A percentile compares a stretch with the other conserved stretches of the same genome.
These are phyloP conservation scores for Alternaria sp. DNA, from an alignment of 2,329 filamentous ascomycete species.

Conservation along the genomic window DNA sequence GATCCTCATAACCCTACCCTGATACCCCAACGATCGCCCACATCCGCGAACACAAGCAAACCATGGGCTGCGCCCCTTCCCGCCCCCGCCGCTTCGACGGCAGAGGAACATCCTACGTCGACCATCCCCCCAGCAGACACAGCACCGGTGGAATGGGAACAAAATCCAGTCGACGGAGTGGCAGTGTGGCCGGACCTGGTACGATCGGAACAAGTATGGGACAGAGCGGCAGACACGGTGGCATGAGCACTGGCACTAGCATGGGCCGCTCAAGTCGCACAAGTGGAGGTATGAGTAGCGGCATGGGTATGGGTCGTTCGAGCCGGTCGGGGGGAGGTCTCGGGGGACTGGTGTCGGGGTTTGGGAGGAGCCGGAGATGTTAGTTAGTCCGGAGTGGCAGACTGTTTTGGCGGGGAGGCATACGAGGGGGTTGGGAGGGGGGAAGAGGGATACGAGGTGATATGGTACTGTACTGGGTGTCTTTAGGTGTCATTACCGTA, in stretches of 20 bases:
- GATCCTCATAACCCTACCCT: too few relatives aligned
- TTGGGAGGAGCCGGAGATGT: slow-evolving; percentile 8
- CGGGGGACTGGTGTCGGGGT: background rate
- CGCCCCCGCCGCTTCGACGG: slow-evolving; percentile 15
- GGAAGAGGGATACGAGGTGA: too few relatives aligned
- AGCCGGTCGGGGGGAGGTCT: background rate
- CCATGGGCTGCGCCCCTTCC: slow-evolving; percentile 27
- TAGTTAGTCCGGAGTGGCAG: background rate
- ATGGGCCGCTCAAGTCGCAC: background rate
- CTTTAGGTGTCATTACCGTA: too few relatives aligned
- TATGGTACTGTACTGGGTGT: too few relatives aligned
- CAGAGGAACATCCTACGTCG: background rate
- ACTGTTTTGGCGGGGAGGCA: background rate
- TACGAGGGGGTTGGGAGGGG: background rate
- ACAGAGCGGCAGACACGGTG: background rate
- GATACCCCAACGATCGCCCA: too few relatives aligned
- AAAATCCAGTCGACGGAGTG: background rate
- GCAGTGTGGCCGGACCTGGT: background rate
- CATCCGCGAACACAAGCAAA: too few relatives aligned
- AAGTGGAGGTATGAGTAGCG: background rate
- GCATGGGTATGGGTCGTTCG: background rate
- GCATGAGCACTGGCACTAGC: background rate
- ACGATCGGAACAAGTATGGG: background rate
- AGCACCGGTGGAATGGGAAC: background rate
- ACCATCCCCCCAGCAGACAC: background rate